Base-by-base conservation (phyloP, 495 filamentous ascomycete genomes). In the Halenospora varia region DNA sequence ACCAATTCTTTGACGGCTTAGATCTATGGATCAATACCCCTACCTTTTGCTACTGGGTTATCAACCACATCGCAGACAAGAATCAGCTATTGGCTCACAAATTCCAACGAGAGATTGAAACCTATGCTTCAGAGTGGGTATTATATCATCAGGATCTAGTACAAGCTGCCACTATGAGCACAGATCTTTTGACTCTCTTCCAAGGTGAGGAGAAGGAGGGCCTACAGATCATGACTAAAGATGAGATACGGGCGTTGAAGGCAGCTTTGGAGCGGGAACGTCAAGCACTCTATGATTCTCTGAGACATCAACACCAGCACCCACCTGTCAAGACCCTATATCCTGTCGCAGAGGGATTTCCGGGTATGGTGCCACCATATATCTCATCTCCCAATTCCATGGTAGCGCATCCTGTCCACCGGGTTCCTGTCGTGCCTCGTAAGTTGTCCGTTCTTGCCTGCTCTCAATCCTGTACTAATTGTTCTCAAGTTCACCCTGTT, bases 1-100 rank as follows among this genome's bases (percentile, higher is more conserved):
- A 78, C 56, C 48, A 73, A n/a, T 82, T 77, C 50, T 85, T 78
- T 54, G 81, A 85, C 59, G 62, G 67, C 2, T 55, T 68, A 42
- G 81, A 84, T 51, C 74, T 82, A 23, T 77, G 73, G 50, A 13
- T 67, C 24, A 55, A 74, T 15, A 74, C 77, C 3, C 66, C 71
- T 0, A 56, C 57, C 19, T 84, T 84, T 54, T 69, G 83, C 25
- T 71, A 55, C 59, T 57, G 57, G 2, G 70, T 77, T 6, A 53
- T 77, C 18, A 8, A 49, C n/a, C 13, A 51, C 0, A 41, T 65
- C 25, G 44, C 47, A n/a, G 3, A 9, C 4, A 53, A 25, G 44
- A 45, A 46, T 15, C 48, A 51, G 3, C 6, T n/a, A 9, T 9
- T 49, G 47, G 20, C 19, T 3, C 6, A 10, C 20, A 8, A 25